phyloP scores from a whole-genome alignment of 2,329 filamentous ascomycete genomes.

The Orbilia oligospora region DNA sequence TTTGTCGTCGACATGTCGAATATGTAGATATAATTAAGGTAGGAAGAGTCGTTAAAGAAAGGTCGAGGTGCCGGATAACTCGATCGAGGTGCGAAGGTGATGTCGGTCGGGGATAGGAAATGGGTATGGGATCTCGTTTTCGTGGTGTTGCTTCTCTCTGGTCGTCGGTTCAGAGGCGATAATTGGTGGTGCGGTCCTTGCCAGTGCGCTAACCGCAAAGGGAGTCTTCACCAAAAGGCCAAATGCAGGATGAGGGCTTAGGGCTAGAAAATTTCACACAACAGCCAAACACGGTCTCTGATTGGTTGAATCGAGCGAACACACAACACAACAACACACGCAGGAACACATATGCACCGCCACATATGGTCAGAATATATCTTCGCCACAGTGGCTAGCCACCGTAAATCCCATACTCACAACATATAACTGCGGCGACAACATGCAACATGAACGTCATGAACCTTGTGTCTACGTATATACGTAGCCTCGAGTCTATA shows the following conservation, averaged over 20 bases:
- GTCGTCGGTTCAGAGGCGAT: constrained; percentile 53
- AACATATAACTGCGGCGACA: neutral
- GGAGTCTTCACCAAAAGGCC: constrained; percentile 21
- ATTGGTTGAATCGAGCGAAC: constrained; percentile 29
- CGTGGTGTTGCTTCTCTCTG: constrained; percentile 49
- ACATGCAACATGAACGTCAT: neutral
- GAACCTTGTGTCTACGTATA: too few relatives aligned
- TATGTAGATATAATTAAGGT: constrained; percentile 34
- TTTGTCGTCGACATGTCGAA: constrained; percentile 75
- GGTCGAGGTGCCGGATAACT: constrained; percentile 29
- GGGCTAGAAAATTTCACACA: constrained; percentile 60
- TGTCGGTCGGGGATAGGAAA: constrained; percentile 54
- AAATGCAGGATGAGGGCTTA: constrained; percentile 56
- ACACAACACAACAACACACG: constrained; percentile 13
- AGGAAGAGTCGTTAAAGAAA: constrained; percentile 27
- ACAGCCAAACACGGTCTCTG: constrained; percentile 18
- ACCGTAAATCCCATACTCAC: neutral
- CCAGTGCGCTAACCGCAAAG: constrained; percentile 47
- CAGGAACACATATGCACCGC: constrained; percentile 4
- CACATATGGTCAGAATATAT: constrained; percentile 7
- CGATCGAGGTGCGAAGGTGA: constrained; percentile 49
- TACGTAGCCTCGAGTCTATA: too few relatives aligned
- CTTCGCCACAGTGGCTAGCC: constrained; percentile 26
- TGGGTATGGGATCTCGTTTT: constrained; percentile 34
- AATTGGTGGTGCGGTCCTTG: constrained; percentile 53